Percentiles rank a stretch among this genome's conserved stretches.
Conservation (phyloP, 805 yeast species). For the Brettanomyces bruxellensis region DNA sequence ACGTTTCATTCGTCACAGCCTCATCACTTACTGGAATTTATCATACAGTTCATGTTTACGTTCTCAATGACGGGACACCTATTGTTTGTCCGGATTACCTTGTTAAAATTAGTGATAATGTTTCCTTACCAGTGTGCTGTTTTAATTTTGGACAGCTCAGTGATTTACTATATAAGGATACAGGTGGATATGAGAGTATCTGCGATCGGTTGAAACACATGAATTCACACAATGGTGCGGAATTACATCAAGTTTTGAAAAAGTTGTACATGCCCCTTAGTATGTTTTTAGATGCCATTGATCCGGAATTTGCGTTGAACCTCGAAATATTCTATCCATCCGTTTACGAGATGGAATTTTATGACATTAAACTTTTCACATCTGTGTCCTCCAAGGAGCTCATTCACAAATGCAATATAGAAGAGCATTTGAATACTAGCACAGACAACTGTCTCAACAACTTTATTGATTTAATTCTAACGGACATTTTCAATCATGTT, state of each 20-base stretch:
- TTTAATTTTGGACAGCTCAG: constrained; percentile 38
- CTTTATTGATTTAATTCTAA: constrained; percentile 67
- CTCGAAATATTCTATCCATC: constrained; percentile 77
- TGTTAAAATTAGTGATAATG: constrained; percentile 33
- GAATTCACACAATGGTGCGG: constrained; percentile 10
- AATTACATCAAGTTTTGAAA: constrained; percentile 29
- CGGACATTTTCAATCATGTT: constrained; percentile 69
- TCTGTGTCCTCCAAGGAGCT: constrained; percentile 14
- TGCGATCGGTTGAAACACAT: constrained; percentile 10
- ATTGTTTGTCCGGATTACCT: constrained; percentile 67
- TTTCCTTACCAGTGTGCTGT: constrained; percentile 53
- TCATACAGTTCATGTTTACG: constrained; percentile 56
- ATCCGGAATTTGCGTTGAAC: constrained; percentile 54
- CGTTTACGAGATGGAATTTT: constrained; percentile 23
- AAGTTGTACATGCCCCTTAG: constrained; percentile 52
- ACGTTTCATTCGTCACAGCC: constrained; percentile 72
- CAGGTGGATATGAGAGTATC: constrained; percentile 8
- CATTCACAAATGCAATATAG: constrained; percentile 4
- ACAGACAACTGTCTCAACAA: constrained; percentile 43
- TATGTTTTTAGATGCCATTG: constrained; percentile 45
- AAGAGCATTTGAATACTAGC: constrained; percentile 8
- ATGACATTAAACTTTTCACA: constrained; percentile 18
- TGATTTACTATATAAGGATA: constrained; percentile 16
- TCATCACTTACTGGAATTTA: constrained; percentile 84
- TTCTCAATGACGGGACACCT: constrained; percentile 78